Base-by-base conservation (phyloP, 2,329 filamentous ascomycete genomes). In the Botrytis aclada region DNA sequence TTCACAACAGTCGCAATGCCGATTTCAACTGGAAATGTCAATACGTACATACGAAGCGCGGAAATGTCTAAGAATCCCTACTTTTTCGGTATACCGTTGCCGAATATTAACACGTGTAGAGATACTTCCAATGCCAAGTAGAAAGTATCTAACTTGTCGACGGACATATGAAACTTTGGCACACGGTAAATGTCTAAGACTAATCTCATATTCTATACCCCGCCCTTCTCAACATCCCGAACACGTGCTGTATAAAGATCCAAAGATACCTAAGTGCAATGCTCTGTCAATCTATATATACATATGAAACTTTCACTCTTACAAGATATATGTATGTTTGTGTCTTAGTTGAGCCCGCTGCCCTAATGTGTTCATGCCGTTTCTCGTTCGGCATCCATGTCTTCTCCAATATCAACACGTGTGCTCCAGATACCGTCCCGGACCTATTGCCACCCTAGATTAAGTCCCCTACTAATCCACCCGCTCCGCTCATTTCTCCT, bases 1-100 rank as follows among this genome's bases (percentile, higher is more conserved):
- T 43, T 69, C 65, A 69, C 65, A 29, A 69, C 47, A 69, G 47
- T 39, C 29, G 45, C 14, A 34, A 69, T 69, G 47, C 47, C n/a
- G 54, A 25, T 16, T 37, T 14, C 6, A 39, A 29, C n/a, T 32
- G 65, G 8, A 69, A 69, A 25, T 37, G 45, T 56, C 65, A 67
- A 56, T 41, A 67, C 56, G 18, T 56, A 41, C 65, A 69, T 32
- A 41, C 18, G 37, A 69, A 41, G 56, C 65, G 37, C 34, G 29
- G 18, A 69, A 32, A 69, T 69, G 51, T 69, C 47, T 56, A 56
- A 56, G 65, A 69, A 34, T 67, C 34, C 54, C 22, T 41, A 41
- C 34, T 22, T 41, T 29, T 32, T 69, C 37, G n/a, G 37, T 41
- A 56, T 69, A 37, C 37, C 65, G 65, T 47, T 41, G 47, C 65